These are phyloP conservation scores for Choanephora cucurbitarum DNA, from an alignment of 371 early-diverging fungal genomes.

Conservation along the genomic window DNA sequence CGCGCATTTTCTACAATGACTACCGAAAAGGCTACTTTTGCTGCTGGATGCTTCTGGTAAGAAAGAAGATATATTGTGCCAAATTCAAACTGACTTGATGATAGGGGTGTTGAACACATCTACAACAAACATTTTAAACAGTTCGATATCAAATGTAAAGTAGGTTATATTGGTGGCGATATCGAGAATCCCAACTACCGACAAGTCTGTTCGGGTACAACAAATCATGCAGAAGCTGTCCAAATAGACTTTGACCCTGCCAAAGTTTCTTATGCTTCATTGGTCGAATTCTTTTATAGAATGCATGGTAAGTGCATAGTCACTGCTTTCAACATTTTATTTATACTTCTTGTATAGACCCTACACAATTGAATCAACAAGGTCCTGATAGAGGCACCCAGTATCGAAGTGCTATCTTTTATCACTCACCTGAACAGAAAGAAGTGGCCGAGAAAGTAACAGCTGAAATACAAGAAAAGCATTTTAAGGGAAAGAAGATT, in stretches of 20 bases:
- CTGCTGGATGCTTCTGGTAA: slow-evolving; percentile 50
- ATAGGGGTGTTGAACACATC: slow-evolving; percentile 87
- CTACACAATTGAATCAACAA: slow-evolving; percentile 44
- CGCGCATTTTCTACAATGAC: neutral
- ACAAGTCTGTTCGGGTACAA: slow-evolving; percentile 69
- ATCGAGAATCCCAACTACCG: slow-evolving; percentile 58
- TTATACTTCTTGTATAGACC: slow-evolving; percentile 22
- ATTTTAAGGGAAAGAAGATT: slow-evolving; percentile 58
- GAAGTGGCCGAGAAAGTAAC: slow-evolving; percentile 69
- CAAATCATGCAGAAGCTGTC: slow-evolving; percentile 87
- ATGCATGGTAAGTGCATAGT: slow-evolving; percentile 72
- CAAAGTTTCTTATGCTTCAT: slow-evolving; percentile 62
- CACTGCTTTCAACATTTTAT: neutral
- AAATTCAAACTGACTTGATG: neutral
- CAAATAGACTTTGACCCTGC: slow-evolving; percentile 76
- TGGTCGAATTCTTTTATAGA: slow-evolving; percentile 85
- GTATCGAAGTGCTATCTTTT: slow-evolving; percentile 85
- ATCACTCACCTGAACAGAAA: slow-evolving; percentile 74
- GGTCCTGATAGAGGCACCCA: slow-evolving; percentile 29
- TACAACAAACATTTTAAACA: slow-evolving; percentile 64
- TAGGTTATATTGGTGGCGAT: slow-evolving; percentile 86
- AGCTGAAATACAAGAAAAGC: slow-evolving; percentile 57
- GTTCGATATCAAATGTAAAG: slow-evolving; percentile 63
- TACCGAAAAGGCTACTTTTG: slow-evolving; percentile 43
- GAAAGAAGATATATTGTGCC: neutral